phyloP scores from a whole-genome alignment of 176 grass and related monocot species.

The Dactylis glomerata region DNA sequence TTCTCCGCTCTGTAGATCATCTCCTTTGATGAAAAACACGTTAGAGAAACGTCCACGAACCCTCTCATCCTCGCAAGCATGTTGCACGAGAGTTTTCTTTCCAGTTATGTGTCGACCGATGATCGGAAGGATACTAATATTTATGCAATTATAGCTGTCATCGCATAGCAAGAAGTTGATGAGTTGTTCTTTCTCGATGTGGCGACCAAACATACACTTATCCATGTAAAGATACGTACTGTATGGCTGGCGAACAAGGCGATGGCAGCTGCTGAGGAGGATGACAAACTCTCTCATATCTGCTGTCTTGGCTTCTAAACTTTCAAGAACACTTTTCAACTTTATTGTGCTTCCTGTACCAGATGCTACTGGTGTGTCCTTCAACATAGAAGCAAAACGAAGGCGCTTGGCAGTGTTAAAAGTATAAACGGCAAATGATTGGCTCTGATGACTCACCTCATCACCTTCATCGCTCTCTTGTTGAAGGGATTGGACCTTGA shows the following conservation, averaged over 20 bases:
- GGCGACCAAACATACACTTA: slow-evolving; percentile 38
- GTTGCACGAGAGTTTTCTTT: slow-evolving; percentile 45
- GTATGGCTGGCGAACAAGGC: slow-evolving; percentile 7
- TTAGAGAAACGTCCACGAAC: slow-evolving; percentile 14
- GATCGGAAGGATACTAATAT: slow-evolving; percentile 31
- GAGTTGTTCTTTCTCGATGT: slow-evolving; percentile 26
- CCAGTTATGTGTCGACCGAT: slow-evolving; percentile 31
- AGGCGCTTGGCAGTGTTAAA: slow-evolving; percentile 20
- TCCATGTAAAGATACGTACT: slow-evolving; percentile 26
- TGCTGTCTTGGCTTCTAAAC: slow-evolving; percentile 14
- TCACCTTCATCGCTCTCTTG: background rate
- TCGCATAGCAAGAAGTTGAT: slow-evolving; percentile 29
- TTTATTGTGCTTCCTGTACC: background rate
- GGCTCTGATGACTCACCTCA: slow-evolving; percentile 3
- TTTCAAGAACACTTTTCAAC: slow-evolving; percentile 11
- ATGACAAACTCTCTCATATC: slow-evolving; percentile 33
- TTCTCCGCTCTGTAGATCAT: background rate
- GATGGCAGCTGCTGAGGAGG: slow-evolving; percentile 26
- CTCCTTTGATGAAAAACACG: background rate
- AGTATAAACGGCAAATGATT: background rate
- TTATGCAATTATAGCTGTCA: background rate
- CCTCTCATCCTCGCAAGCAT: slow-evolving; percentile 45
- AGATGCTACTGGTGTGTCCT: background rate
- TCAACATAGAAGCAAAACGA: slow-evolving; percentile 16
- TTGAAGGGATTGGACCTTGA: background rate